These are phyloP conservation scores for Taiwanofungus camphoratus DNA, from an alignment of 1,284 basidiomycete species.

Conservation along the genomic window DNA sequence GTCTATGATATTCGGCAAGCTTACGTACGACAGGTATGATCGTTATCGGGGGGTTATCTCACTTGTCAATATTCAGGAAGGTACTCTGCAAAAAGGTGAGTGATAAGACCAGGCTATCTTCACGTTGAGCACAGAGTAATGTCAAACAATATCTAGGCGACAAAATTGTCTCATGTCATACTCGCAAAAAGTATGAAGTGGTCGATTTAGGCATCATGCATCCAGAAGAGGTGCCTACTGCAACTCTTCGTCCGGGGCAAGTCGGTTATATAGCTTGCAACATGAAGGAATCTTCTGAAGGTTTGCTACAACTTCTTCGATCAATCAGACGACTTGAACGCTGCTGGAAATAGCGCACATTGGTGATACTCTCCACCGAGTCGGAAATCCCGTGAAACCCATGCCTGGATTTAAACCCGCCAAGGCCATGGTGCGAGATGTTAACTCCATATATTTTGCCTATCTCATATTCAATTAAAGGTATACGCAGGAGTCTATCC, in stretches of 20 bases:
- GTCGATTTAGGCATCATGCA: conserved; percentile 90
- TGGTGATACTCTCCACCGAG: conserved; percentile 88
- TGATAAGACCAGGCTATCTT: conserved; percentile 3
- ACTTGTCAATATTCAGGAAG: conserved; percentile 74
- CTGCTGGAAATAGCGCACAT: conserved; percentile 60
- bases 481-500: conserved; percentile 97
- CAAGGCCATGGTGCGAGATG: conserved; percentile 78
- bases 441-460: conserved; percentile 1
- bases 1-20: not conserved
- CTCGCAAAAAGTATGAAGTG: conserved; percentile 89
- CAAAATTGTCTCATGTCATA: conserved; percentile 82
- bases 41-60: conserved; percentile 96
- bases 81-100: conserved; percentile 58
- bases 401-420: conserved; percentile 91
- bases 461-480: conserved; percentile 36
- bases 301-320: conserved; percentile 33
- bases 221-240: conserved; percentile 78
- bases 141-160: conserved; percentile 52
- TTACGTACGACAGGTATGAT: conserved; percentile 68
- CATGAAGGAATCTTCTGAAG: conserved; percentile 98
- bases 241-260: conserved; percentile 76
- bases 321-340: not conserved
- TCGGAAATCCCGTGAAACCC: conserved; percentile 73
- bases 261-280: conserved; percentile 91
- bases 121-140: conserved; percentile 5